A percentile compares a stretch with the other conserved stretches of the same genome.
Evolutionary conservation across 352 stramenopile species (phyloP).

Genomic region (Thraustochytrium striatum): DNA sequence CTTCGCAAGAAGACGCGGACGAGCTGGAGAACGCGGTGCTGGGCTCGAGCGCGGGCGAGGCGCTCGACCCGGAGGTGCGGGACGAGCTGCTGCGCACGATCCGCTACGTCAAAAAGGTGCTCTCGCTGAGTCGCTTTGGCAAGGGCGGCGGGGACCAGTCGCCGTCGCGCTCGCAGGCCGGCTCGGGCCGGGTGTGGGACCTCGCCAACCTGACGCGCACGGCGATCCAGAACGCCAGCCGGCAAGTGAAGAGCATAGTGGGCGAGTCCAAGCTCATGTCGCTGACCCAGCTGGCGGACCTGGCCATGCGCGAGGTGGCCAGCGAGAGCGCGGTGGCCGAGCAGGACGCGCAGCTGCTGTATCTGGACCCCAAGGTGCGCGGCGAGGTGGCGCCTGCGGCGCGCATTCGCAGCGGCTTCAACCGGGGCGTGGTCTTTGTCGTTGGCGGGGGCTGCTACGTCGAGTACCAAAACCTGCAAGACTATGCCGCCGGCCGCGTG

Average conservation of each 20-base stretch:
- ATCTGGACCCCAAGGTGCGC: constrained; percentile 46
- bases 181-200: background rate
- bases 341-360: constrained; percentile 38
- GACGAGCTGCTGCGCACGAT: constrained; percentile 18
- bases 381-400: background rate
- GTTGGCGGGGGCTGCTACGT: constrained; percentile 39
- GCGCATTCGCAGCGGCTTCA: constrained; percentile 37
- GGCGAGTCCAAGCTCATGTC: constrained; percentile 14
- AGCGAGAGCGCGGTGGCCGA: constrained; percentile 37
- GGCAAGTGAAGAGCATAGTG: constrained; percentile 42
- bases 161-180: background rate
- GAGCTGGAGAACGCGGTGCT: constrained; percentile 39
- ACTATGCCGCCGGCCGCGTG: constrained; percentile 30
- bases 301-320: constrained; percentile 3
- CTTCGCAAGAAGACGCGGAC: constrained; percentile 24
- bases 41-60: background rate
- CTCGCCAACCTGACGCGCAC: constrained; percentile 2
- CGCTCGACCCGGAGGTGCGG: background rate
- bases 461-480: constrained; percentile 45
- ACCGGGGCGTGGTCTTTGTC: constrained; percentile 39
- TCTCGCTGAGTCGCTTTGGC: constrained; percentile 34
- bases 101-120: constrained; percentile 29
- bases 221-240: constrained; percentile 38
- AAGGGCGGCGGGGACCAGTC: background rate
- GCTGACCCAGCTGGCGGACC: constrained; percentile 18